These are phyloP conservation scores for Punctularia strigosozonata DNA, from an alignment of 768 basidiomycete genomes.

Conservation along the genomic window DNA sequence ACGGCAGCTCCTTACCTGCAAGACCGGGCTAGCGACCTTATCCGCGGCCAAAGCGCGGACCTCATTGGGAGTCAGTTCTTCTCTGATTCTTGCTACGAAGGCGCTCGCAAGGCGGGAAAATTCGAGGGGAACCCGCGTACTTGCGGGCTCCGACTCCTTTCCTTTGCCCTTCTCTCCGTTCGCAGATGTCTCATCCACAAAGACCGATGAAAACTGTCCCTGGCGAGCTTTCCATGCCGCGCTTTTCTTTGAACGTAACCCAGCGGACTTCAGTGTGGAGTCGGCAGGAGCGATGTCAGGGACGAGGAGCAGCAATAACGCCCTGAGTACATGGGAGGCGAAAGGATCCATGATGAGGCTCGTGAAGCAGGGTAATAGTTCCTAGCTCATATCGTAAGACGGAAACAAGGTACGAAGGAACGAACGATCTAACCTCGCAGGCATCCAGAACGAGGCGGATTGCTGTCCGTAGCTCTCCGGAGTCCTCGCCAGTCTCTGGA, in stretches of 20 bases:
- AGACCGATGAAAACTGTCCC: slow-evolving; percentile 72
- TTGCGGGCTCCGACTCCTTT: slow-evolving; percentile 18
- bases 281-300: slow-evolving; percentile 37
- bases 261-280: slow-evolving; percentile 21
- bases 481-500: slow-evolving; percentile 29
- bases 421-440: slow-evolving; percentile 35
- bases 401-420: not conserved
- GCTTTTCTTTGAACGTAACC: slow-evolving; percentile 77
- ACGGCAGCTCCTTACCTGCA: slow-evolving; percentile 39
- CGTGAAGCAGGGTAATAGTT: slow-evolving; percentile 53
- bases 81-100: slow-evolving; percentile 40
- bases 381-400: slow-evolving; percentile 27
- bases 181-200: slow-evolving; percentile 28
- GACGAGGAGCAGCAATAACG: slow-evolving; percentile 66
- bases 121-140: slow-evolving; percentile 25
- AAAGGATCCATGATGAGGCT: slow-evolving; percentile 74
- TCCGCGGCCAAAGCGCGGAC: slow-evolving; percentile 65
- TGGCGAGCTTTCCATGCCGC: slow-evolving; percentile 73
- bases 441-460: slow-evolving; percentile 53
- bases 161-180: slow-evolving; percentile 5
- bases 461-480: slow-evolving; percentile 58
- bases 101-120: slow-evolving; percentile 33
- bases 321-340: slow-evolving; percentile 83
- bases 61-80: slow-evolving; percentile 54
- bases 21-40: slow-evolving; percentile 64